Percentiles rank a stretch among this genome's conserved stretches.
These are phyloP conservation scores for Eucalyptus pauciflora DNA, from an alignment of 345 rosid genomes.

Conservation along the genomic window DNA sequence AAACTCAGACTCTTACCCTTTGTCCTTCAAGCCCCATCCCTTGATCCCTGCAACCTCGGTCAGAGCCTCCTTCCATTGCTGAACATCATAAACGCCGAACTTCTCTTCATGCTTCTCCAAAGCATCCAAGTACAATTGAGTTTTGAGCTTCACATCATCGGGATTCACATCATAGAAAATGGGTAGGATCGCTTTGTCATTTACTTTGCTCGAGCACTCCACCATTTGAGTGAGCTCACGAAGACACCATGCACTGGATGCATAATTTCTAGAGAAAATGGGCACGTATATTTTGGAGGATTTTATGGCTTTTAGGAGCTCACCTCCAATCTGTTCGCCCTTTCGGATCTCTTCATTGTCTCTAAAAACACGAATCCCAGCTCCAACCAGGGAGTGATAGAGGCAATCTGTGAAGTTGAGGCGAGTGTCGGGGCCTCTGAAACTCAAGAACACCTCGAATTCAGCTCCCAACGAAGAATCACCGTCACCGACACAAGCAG, in stretches of 20 bases:
- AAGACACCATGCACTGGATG: neutral
- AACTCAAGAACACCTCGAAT: neutral
- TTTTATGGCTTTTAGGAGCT: neutral
- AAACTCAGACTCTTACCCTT: neutral
- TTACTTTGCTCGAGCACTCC: neutral
- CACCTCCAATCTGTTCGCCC: neutral
- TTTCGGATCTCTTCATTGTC: neutral
- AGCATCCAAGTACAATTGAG: neutral
- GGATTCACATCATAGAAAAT: neutral
- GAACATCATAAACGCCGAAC: neutral
- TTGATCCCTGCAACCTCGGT: neutral
- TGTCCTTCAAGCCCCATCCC: neutral
- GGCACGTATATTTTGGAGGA: neutral
- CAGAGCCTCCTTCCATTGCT: neutral
- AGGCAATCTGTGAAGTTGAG: neutral
- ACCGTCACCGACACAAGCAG: neutral
- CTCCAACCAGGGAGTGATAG: neutral
- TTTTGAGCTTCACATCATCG: neutral
- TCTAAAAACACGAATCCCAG: neutral
- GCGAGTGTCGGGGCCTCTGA: neutral
- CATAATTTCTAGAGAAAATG: neutral
- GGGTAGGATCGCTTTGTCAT: neutral
- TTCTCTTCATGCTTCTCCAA: neutral
- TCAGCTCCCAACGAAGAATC: neutral
- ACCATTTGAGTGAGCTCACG: neutral